Evolutionary conservation across 192 early-diverging fungal species (phyloP), one percentile per base, ranked within the genome.

Genomic region (Globomyces pollinis-pini): DNA sequence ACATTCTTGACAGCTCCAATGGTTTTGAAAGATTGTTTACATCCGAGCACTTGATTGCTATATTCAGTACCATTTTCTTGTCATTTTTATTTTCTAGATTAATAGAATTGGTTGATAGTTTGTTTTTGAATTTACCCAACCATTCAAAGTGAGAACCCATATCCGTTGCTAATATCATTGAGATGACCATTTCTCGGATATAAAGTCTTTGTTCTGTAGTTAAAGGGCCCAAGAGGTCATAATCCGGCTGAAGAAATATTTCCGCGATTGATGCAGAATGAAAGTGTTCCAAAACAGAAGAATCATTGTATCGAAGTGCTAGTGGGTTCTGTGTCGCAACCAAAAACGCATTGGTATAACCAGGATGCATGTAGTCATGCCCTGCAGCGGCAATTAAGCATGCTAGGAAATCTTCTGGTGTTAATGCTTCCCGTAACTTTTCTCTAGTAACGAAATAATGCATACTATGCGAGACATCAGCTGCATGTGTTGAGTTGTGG

Each of bases 401-500:
- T 4, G 72, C 68, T 31, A 81, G 53, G 15, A 61, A 50, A 34
- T 81, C 74, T 28, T 65, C 63, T 11, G 51, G 32, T 18, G 56
- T 65, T 23, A 70, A 38, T 36, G 54, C 8, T n/a, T 9, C 16
- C 67, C 59, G 65, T 11, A 72, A 53, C 44, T 57, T 45, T 51
- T 62, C 54, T 15, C 61, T 55, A 0, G 61, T 66, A 18, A 72
- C 33, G 39, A 88, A 88, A 69, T 85, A 92, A 65, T 84, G 87
- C 38, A 90, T 88, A 39, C 86, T 83, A 64, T 96, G 93, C 9
- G 88, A 68, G n/a, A 98, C 95, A 65, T 98, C 95, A 3, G 93
- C 86, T 1, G 93, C 95, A 65, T 98, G 95, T 23, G 84, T 79
- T 68, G 91, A 89, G 73, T 98, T 98, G 74, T 98, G 95, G 63